phyloP scores from a whole-genome alignment of 495 filamentous ascomycete species.

The Aspergillus haitiensis region DNA sequence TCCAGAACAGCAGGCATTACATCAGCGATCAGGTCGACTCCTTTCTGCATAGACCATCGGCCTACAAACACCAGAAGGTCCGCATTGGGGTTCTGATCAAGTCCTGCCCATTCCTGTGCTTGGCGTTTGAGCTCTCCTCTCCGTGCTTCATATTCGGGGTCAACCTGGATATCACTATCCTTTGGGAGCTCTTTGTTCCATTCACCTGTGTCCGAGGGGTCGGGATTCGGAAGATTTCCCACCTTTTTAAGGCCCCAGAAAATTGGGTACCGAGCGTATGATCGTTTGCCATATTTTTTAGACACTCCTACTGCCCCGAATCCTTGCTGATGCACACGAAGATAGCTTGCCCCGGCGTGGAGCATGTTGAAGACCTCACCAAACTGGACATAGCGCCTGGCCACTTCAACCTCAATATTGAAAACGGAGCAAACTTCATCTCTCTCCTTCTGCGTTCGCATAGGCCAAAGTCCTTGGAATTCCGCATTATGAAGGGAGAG shows the following conservation, averaged over 20 bases:
- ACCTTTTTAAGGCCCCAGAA: slow-evolving; percentile 75
- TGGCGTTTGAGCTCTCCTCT: slow-evolving; percentile 61
- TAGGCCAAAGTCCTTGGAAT: slow-evolving; percentile 73
- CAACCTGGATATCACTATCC: slow-evolving; percentile 54
- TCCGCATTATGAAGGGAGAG: slow-evolving; percentile 68
- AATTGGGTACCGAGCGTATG: slow-evolving; percentile 73
- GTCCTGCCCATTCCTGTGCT: slow-evolving; percentile 75
- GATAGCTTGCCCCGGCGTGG: slow-evolving; percentile 70
- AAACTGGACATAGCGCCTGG: slow-evolving; percentile 54
- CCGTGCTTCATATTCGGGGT: slow-evolving; percentile 57
- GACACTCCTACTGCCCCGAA: slow-evolving; percentile 76
- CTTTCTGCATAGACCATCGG: slow-evolving; percentile 78
- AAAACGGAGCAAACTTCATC: slow-evolving; percentile 72
- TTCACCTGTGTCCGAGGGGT: slow-evolving; percentile 70
- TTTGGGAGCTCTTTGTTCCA: slow-evolving; percentile 59
- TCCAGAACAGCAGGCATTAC: slow-evolving; percentile 73
- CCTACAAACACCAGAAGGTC: slow-evolving; percentile 79
- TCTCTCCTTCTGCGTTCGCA: slow-evolving; percentile 65
- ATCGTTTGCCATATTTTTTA: slow-evolving; percentile 72
- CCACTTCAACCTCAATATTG: slow-evolving; percentile 52
- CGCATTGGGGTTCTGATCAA: slow-evolving; percentile 63
- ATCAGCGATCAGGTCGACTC: slow-evolving; percentile 75
- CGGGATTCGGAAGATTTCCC: slow-evolving; percentile 71
- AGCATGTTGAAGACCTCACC: slow-evolving; percentile 71
- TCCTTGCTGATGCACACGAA: slow-evolving; percentile 72